Percentiles rank a stretch among this genome's conserved stretches.
Conservation (phyloP, 257 asterid species). For the Salvia miltiorrhiza region DNA sequence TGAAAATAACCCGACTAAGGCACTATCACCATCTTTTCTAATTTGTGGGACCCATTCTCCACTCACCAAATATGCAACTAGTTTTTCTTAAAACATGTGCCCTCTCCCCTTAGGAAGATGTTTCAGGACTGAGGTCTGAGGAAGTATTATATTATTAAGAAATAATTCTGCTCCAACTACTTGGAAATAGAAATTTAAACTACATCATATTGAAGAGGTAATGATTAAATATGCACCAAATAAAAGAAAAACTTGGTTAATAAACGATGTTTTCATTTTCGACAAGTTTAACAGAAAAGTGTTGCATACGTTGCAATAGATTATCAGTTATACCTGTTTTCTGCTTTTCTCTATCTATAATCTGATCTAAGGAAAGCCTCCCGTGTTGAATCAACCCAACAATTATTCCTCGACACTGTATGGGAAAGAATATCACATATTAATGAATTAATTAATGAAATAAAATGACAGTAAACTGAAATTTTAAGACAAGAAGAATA, state of each 20-base stretch:
- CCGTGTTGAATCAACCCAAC: slow-evolving; percentile 86
- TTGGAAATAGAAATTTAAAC: neutral
- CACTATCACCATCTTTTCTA: too few species aligned
- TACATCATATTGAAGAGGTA: neutral
- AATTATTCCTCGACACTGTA: slow-evolving; percentile 66
- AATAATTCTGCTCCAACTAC: neutral
- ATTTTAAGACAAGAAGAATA: neutral
- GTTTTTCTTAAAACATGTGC: too few species aligned
- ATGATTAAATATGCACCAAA: neutral
- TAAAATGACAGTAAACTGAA: slow-evolving; percentile 5
- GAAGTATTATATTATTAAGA: neutral
- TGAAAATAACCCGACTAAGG: too few species aligned
- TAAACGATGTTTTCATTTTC: neutral
- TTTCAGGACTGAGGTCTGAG: too few species aligned
- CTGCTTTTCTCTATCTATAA: slow-evolving; percentile 57
- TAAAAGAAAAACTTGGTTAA: neutral
- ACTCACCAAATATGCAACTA: too few species aligned
- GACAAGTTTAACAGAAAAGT: neutral
- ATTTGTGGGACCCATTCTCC: too few species aligned
- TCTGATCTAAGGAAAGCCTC: slow-evolving; percentile 68
- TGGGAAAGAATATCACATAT: neutral
- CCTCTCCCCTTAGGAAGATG: too few species aligned
- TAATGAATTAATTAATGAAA: neutral
- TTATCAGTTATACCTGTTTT: slow-evolving; percentile 29
- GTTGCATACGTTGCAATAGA: neutral